Base-by-base conservation (phyloP, 257 asterid species). In the Gardenia jasminoides region DNA sequence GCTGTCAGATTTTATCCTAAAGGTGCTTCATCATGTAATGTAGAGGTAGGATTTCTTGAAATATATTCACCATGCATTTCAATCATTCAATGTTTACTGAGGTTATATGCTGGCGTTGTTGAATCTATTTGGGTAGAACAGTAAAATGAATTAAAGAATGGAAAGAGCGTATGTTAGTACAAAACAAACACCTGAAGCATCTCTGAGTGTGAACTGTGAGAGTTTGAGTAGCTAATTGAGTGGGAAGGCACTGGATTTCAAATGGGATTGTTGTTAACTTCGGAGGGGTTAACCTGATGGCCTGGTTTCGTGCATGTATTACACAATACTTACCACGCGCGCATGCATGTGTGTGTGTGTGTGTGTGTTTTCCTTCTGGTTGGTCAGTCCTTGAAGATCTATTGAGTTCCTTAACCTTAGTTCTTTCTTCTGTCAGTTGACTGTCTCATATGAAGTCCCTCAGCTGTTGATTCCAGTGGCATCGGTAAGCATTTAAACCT, bases 361-460 rank as follows among this genome's bases (percentile, higher is more conserved):
- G n/a, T n/a, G n/a, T n/a, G 4, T 16, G 8, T 16, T 65, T 31
- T 44, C 10, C 20, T 19, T 39, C 11, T 19, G 17, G 5, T 56
- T 10, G 17, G 2, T 56, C 44, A 10, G 17, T 36, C 31, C 31
- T 47, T 22, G 30, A 31, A 17, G 44, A 39, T 48, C 54, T 70
- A 41, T 66, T 70, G 58, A 15, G 76, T 54, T 75, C 43, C 81
- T 79, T 54, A 79, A 66, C 19, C 39, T 71, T 36, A 50, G 39
- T 69, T 82, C 78, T 83, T 75, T 66, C 56, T 61, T 80, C n/a
- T 86, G 76, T 87, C 96, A 93, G 99, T 93, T 95, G 28, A 93
- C 97, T 2, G 92, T 92, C 80, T 95, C 99, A n/a, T 93, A 92
- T 79, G 99, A 95, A 92, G 94, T 93, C 72, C 98, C 97, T 76